Conservation (phyloP, 208 protist genomes). For the Trypanosoma boissoni region DNA sequence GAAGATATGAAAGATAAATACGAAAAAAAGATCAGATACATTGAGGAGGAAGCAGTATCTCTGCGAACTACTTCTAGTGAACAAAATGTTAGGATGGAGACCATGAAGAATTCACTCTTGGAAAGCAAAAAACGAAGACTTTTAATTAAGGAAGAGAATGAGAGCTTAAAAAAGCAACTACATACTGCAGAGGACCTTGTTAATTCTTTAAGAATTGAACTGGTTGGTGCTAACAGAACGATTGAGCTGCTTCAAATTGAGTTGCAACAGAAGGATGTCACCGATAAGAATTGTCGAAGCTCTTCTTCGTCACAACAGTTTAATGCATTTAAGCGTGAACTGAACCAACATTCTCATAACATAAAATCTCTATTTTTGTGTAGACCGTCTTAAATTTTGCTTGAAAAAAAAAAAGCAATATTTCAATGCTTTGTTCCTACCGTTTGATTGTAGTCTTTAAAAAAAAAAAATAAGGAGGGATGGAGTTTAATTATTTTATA, state of each 20-base stretch:
- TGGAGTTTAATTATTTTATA: too few relatives aligned
- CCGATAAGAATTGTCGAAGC: background rate
- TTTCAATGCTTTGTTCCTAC: background rate
- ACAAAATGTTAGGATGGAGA: slow-evolving; percentile 1
- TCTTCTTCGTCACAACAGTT: slow-evolving; percentile 2
- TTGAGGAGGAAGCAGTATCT: background rate
- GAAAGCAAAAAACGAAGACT: slow-evolving; percentile 8
- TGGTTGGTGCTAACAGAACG: slow-evolving; percentile 2
- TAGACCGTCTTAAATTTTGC: background rate
- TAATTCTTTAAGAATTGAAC: slow-evolving; percentile 8
- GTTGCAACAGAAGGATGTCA: background rate
- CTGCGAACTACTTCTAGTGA: background rate
- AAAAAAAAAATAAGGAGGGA: too few relatives aligned
- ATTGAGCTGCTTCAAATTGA: slow-evolving; percentile 13
- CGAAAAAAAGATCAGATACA: slow-evolving; percentile 2
- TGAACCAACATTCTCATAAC: background rate
- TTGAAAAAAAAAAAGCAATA: background rate
- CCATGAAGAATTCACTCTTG: slow-evolving; percentile 9
- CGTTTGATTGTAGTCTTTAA: too few relatives aligned
- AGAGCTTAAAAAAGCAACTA: background rate
- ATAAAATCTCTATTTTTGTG: slow-evolving; percentile 5
- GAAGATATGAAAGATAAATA: background rate
- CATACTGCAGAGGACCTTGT: slow-evolving; percentile 2
- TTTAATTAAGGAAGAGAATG: slow-evolving; percentile 12
- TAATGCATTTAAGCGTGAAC: slow-evolving; percentile 3